These are phyloP conservation scores for Beta vulgaris DNA, from an alignment of 148 eudicot genomes.

Conservation along the genomic window DNA sequence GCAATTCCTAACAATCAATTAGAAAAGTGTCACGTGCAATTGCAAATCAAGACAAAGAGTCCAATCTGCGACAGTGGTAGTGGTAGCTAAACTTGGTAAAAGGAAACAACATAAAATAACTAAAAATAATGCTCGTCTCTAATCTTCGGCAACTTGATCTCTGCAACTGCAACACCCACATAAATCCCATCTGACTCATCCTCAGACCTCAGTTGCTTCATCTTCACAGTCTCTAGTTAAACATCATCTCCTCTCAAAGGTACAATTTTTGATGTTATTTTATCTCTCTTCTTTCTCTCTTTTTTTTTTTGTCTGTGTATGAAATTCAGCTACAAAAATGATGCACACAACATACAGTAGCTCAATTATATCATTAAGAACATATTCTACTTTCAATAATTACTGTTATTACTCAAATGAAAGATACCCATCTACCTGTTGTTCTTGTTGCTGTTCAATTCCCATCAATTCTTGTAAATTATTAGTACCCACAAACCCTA, in stretches of 20 bases:
- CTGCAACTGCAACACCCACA: background rate
- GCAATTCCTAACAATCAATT: too few relatives aligned
- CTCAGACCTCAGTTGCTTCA: background rate
- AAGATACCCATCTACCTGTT: slow-evolving; percentile 25
- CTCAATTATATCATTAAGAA: slow-evolving; percentile 29
- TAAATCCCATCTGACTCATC: slow-evolving; percentile 19
- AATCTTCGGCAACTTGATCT: background rate
- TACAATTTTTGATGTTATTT: background rate
- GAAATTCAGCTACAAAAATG: slow-evolving; percentile 9
- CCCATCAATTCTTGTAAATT: slow-evolving; percentile 24
- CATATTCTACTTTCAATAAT: slow-evolving; percentile 17
- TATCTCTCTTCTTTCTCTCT: slow-evolving; percentile 7
- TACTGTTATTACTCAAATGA: slow-evolving; percentile 23
- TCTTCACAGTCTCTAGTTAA: background rate
- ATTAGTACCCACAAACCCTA: slow-evolving; percentile 45
- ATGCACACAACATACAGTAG: slow-evolving; percentile 22
- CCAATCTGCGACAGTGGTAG: too few relatives aligned
- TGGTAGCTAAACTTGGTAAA: too few relatives aligned
- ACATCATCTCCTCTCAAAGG: background rate
- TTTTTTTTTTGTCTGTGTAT: background rate
- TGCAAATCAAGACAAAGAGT: too few relatives aligned
- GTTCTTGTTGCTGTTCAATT: slow-evolving; percentile 29
- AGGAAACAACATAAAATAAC: too few relatives aligned
- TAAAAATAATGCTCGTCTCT: too few relatives aligned
- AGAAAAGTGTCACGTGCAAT: too few relatives aligned